Evolutionary conservation across 1,284 basidiomycete species (phyloP), one percentile per base, ranked within the genome.

Genomic region (Naganishia sp.): DNA sequence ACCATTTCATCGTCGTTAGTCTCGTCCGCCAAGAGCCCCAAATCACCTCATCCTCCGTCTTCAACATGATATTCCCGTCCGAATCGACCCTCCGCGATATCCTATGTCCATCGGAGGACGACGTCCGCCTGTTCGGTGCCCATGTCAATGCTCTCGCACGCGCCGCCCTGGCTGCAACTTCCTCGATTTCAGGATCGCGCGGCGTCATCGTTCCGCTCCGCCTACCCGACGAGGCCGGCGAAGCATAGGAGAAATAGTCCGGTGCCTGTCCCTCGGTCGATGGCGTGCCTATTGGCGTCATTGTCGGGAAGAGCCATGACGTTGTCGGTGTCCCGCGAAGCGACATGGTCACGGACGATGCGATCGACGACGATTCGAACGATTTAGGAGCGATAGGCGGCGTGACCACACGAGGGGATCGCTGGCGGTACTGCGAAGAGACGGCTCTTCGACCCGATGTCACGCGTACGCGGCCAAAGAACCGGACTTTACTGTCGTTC

Each of bases 401-500:
- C 47, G 54, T 35, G 13, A 35, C 51, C 17, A 32, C 9, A 15
- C 50, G 55, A 18, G 50, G 50, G 9, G 39, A 60, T 9, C 64
- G 55, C 3, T 42, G 42, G 25, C 64, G 55, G 23, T 41, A 66
- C 39, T 54, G 62, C 5, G 61, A 45, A 17, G 65, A 55, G 25
- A 49, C 43, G 21, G 60, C 28, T 35, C 61, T 53, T 57, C 39
- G 46, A 28, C 67, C 63, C 21, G 56, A 55, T 5, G 55, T 61
- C 6, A 68, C 63, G 15, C 67, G 62, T 1, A 68, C 67, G 23
- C 67, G 62, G 18, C 63, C 53, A 28, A 63, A 68, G 53, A 68
- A 68, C 28, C 62, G 55, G 32, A 68, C 58, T 55, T 67, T 67
- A 32, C 49, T 52, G 43, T 66, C 64, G 28, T 51, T 66, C 10